Conservation (phyloP, 2,329 filamentous ascomycete species). For the Colletotrichum aenigma region DNA sequence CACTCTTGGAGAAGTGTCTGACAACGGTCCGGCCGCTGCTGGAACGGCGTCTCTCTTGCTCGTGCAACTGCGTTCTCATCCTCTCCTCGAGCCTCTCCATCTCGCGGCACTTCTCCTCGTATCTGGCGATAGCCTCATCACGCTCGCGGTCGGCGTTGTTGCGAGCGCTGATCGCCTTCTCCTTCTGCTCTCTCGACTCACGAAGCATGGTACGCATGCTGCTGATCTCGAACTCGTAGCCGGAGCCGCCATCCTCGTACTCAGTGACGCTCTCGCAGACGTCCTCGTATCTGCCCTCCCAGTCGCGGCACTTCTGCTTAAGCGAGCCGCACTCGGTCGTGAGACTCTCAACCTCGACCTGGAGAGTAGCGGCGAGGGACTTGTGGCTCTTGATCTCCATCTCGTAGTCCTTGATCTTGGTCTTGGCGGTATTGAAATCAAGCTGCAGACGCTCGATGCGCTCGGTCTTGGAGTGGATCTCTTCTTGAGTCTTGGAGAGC, state of each 20-base stretch:
- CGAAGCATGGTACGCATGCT: constrained; percentile 9
- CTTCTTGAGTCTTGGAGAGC: constrained; percentile 1
- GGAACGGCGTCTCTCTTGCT: neutral
- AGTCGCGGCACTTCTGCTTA: constrained; percentile 7
- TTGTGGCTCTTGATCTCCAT: neutral
- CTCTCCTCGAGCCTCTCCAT: constrained; percentile 16
- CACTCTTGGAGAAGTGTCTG: neutral
- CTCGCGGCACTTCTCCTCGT: constrained; percentile 7
- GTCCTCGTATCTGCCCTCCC: constrained; percentile 6
- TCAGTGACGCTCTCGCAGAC: constrained; percentile 14
- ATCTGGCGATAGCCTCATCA: neutral
- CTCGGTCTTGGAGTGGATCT: constrained; percentile 1
- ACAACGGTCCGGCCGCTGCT: neutral
- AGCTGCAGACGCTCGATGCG: neutral
- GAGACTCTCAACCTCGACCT: constrained; percentile 3
- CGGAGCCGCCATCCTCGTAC: constrained; percentile 11
- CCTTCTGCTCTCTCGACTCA: constrained; percentile 13
- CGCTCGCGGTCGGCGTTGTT: constrained; percentile 10
- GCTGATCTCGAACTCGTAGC: constrained; percentile 5
- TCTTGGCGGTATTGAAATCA: neutral
- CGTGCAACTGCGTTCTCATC: constrained; percentile 5
- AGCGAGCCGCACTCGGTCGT: neutral
- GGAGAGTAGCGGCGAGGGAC: neutral
- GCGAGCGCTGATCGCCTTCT: constrained; percentile 4
- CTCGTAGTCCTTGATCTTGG: neutral